Evolutionary conservation across 192 early-diverging fungal species (phyloP), one percentile per base, ranked within the genome.

Genomic region (Coemansia erecta): DNA sequence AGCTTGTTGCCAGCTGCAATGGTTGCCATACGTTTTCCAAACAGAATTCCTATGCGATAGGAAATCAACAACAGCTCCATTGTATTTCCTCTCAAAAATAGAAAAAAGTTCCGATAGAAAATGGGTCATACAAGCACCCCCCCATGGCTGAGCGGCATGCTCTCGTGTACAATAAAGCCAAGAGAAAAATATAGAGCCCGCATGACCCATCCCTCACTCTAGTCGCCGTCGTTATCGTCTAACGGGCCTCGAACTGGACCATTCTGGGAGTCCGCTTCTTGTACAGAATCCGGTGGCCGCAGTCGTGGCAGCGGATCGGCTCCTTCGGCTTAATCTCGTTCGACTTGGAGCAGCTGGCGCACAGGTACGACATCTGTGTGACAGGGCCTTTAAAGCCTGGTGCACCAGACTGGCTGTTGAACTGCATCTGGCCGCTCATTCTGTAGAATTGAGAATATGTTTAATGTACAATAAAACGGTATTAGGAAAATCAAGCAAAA

Each of bases 241-340:
- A 95, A 61, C 94, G 93, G 54, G 94, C 94, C 83, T 97, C 94
- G 67, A 97, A 97, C 82, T 97, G 94, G 56, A 95, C 92, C 93
- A 97, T 92, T 85, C 79, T 51, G 51, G 66, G 73, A 47, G 96
- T 98, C 54, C 96, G 85, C 83, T 94, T 94, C 83, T 98, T 98
- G 82, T 95, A 93, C 88, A 98, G 89, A 61, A 98, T 94, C 60
- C 96, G 80, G 80, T 95, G 90, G 12, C 96, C 94, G 72, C 94
- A 97, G 58, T 95, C 91, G 52, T 90, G 87, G 84, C 94, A 98
- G 58, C 94, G 92, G 56, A 98, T 94, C 53, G 94, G 92, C 73
- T 98, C 96, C 61, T 86, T 82, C 35, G 93, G 94, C 67, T 94
- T 94, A 61, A 98, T 87, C 55, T 89, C 86, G 81, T 95, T 98